Base-by-base conservation (phyloP, 331 rosid genomes). In the Telfairia occidentalis region DNA sequence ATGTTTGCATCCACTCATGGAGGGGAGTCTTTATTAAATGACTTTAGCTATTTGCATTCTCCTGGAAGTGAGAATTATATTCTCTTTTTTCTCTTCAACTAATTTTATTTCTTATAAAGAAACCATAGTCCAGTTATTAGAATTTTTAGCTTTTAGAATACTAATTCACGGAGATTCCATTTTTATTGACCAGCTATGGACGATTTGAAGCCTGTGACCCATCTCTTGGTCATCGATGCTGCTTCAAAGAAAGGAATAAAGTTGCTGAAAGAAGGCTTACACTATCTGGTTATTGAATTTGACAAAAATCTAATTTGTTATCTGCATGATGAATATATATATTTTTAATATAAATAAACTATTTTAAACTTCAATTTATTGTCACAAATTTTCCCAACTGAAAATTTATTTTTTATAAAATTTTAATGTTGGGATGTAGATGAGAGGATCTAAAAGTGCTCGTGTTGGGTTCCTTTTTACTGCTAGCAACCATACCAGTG, bases 161-260 rank as follows among this genome's bases (percentile, higher is more conserved):
- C 34, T n/a, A 34, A 9, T 52, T 52, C 23, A 40, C 3, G 10
- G 10, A 37, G 16, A 24, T 75, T 75, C 54, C 43, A 46, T 26
- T 88, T 85, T 54, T 34, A 71, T 69, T 63, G 37, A 45, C 71
- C 86, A 95, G 98, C 98, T 59, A 67, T 78, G 76, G 93, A 95
- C 80, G 97, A 91, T 73, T 78, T 95, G 96, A 95, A 95, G 85
- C 85, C 97, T 0, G 96, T 95, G 79, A 95, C 99, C 42, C 99
- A 95, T 81, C 92, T 91, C 82, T 84, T 95, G 81, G 92, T 85
- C 69, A 84, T 95, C 78, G 89, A 95, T 77, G 79, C 85, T 74
- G 53, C 92, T 77, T 87, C 92, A 60, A 82, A 76, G 78, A 87
- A 86, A 67, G 97, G 99, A 85, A 76, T 88, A 60, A 83, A 85